These are phyloP conservation scores for Rhynchospora pubera DNA, from an alignment of 176 grass and related monocot species.

Conservation along the genomic window DNA sequence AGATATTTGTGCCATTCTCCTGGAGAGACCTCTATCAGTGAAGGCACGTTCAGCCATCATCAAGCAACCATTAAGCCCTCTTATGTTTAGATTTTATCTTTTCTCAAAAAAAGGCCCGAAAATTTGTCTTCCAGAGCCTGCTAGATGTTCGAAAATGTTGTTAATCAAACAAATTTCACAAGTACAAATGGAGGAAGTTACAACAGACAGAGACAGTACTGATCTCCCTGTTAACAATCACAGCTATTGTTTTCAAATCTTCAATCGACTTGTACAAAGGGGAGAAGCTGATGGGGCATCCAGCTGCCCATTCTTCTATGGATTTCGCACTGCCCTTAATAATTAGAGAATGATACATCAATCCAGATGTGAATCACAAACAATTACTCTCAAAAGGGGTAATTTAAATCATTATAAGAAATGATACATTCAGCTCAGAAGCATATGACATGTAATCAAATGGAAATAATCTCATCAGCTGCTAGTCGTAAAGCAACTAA, in stretches of 20 bases:
- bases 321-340: slow-evolving; percentile 35
- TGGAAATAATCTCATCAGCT: slow-evolving; percentile 51
- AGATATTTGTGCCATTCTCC: slow-evolving; percentile 81
- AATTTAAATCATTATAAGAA: background rate
- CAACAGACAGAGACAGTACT: background rate
- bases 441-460: slow-evolving; percentile 65
- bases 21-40: slow-evolving; percentile 49
- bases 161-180: background rate
- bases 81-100: slow-evolving; percentile 51
- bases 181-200: background rate
- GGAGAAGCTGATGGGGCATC: slow-evolving; percentile 45
- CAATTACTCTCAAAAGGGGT: background rate
- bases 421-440: slow-evolving; percentile 50
- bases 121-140: slow-evolving; percentile 50
- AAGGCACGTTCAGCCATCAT: slow-evolving; percentile 81
- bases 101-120: no score
- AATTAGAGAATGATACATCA: background rate
- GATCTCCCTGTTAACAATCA: slow-evolving; percentile 31
- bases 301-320: slow-evolving; percentile 30
- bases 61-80: slow-evolving; percentile 56
- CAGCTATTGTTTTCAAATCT: slow-evolving; percentile 34
- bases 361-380: slow-evolving; percentile 3
- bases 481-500: slow-evolving; percentile 68
- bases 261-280: slow-evolving; percentile 63
- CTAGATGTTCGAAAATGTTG: background rate